phyloP scores from a whole-genome alignment of 2,329 filamentous ascomycete genomes.

The Dryadomyces quercivorus region DNA sequence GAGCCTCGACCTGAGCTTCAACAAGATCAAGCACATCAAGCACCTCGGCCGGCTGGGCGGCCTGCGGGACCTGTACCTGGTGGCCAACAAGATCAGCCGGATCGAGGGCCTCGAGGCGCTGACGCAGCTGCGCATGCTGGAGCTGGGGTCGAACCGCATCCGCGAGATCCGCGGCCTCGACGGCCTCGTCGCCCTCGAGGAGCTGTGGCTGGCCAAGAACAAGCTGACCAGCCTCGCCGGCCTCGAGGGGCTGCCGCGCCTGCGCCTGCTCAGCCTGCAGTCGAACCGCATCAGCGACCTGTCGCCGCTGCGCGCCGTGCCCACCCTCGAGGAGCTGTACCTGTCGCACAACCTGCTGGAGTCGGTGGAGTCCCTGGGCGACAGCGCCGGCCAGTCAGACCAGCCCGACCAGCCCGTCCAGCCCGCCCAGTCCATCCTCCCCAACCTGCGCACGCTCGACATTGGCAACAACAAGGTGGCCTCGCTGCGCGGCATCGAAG shows the following conservation, averaged over 20 bases:
- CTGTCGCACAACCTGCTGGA: slow-evolving; percentile 89
- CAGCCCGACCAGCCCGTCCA: background rate
- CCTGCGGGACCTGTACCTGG: slow-evolving; percentile 77
- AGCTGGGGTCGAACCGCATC: slow-evolving; percentile 87
- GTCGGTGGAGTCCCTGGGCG: slow-evolving; percentile 55
- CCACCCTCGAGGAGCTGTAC: slow-evolving; percentile 61
- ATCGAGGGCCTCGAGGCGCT: slow-evolving; percentile 78
- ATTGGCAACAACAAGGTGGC: slow-evolving; percentile 78
- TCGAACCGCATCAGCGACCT: slow-evolving; percentile 82
- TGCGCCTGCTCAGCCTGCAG: slow-evolving; percentile 86
- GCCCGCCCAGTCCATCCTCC: slow-evolving; percentile 1
- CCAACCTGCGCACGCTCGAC: slow-evolving; percentile 65
- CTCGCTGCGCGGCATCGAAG: slow-evolving; percentile 59
- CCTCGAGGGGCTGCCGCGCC: slow-evolving; percentile 51
- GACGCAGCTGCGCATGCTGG: slow-evolving; percentile 65
- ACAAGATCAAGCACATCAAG: slow-evolving; percentile 99
- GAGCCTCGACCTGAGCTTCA: slow-evolving; percentile 86
- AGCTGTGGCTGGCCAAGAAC: slow-evolving; percentile 44
- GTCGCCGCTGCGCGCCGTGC: slow-evolving; percentile 48
- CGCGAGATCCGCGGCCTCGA: slow-evolving; percentile 83
- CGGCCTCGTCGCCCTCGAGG: slow-evolving; percentile 85
- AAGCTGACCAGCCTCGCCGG: slow-evolving; percentile 20
- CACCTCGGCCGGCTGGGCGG: slow-evolving; percentile 65
- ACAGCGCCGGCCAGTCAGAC: background rate
- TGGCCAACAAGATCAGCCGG: slow-evolving; percentile 82